These are phyloP conservation scores for Cutaneotrichosporon dermatis DNA, from an alignment of 1,284 basidiomycete species.

Conservation along the genomic window DNA sequence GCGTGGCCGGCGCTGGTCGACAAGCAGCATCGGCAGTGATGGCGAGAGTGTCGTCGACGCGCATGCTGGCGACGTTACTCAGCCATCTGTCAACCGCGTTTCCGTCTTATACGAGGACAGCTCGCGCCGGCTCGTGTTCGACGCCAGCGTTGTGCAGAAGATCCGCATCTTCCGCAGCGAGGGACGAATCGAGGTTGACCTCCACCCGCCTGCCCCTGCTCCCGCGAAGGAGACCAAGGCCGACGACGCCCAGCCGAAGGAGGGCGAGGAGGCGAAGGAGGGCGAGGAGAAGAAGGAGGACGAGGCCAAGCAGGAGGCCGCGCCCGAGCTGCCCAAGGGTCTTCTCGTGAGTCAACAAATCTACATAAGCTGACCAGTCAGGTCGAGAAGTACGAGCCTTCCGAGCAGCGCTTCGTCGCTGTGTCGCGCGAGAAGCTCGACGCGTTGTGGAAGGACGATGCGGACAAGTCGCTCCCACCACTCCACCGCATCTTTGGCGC, in stretches of 20 bases:
- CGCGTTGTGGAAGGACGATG: slow-evolving; percentile 24
- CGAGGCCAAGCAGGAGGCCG: slow-evolving; percentile 8
- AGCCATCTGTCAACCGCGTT: slow-evolving; percentile 52
- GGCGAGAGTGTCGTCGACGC: slow-evolving; percentile 14
- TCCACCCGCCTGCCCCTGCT: slow-evolving; percentile 30
- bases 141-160: slow-evolving; percentile 77
- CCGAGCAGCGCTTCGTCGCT: slow-evolving; percentile 42
- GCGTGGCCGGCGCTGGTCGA: slow-evolving; percentile 26
- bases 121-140: slow-evolving; percentile 76
- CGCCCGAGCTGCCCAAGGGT: slow-evolving; percentile 36
- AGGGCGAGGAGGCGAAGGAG: slow-evolving; percentile 12
- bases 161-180: slow-evolving; percentile 76
- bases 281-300: slow-evolving; percentile 8
- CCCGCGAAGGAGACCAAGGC: neutral
- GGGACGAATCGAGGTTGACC: slow-evolving; percentile 75
- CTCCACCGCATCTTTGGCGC: slow-evolving; percentile 24
- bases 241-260: slow-evolving; percentile 2
- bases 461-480: slow-evolving; percentile 22
- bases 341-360: slow-evolving; percentile 41
- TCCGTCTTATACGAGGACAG: slow-evolving; percentile 90
- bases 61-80: slow-evolving; percentile 8
- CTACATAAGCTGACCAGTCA: slow-evolving; percentile 10
- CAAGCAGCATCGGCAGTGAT: slow-evolving; percentile 22
- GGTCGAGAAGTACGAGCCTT: slow-evolving; percentile 44
- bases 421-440: slow-evolving; percentile 29